Percentiles rank a stretch among this genome's conserved stretches.
phyloP scores from a whole-genome alignment of 2,329 filamentous ascomycete genomes.

The Aspergillus japonicus region DNA sequence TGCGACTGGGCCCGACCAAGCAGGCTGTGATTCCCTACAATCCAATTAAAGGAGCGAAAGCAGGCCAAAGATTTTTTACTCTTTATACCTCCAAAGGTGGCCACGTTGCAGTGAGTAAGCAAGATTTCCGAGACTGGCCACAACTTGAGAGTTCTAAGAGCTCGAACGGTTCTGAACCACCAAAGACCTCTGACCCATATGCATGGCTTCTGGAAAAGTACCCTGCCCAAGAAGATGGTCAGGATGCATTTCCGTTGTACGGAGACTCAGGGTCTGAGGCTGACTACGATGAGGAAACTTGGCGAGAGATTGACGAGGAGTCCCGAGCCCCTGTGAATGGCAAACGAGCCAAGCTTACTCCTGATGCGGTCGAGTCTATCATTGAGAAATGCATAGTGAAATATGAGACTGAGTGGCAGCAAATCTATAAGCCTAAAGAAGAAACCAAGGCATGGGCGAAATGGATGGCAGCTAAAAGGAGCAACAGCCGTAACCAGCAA shows the following conservation, averaged over 20 bases:
- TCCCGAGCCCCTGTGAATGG: conserved; percentile 20
- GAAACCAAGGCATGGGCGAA: conserved; percentile 57
- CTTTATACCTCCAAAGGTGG: conserved; percentile 28
- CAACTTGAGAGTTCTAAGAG: conserved; percentile 17
- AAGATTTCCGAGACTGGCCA: conserved; percentile 31
- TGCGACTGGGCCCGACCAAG: conserved; percentile 20
- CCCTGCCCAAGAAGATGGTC: conserved; percentile 38
- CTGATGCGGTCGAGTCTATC: conserved; percentile 51
- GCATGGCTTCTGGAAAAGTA: conserved; percentile 46
- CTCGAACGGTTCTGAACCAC: background rate
- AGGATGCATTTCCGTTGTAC: conserved; percentile 51
- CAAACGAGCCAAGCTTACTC: conserved; percentile 37
- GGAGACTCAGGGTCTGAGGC: conserved; percentile 56
- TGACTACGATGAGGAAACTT: conserved; percentile 59
- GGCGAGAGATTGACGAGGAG: conserved; percentile 62
- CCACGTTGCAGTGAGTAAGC: conserved; percentile 26
- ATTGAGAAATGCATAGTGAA: conserved; percentile 56
- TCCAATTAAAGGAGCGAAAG: conserved; percentile 8
- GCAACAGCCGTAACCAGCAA: conserved; percentile 38
- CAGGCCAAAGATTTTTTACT: conserved; percentile 27
- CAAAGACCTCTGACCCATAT: conserved; percentile 21
- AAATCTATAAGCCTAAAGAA: conserved; percentile 56
- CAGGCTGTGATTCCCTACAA: conserved; percentile 33
- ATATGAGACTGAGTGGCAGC: conserved; percentile 57
- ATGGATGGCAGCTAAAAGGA: conserved; percentile 59